Evolutionary conservation across 768 basidiomycete species (phyloP).

Genomic region (Lactifluus piperatus): DNA sequence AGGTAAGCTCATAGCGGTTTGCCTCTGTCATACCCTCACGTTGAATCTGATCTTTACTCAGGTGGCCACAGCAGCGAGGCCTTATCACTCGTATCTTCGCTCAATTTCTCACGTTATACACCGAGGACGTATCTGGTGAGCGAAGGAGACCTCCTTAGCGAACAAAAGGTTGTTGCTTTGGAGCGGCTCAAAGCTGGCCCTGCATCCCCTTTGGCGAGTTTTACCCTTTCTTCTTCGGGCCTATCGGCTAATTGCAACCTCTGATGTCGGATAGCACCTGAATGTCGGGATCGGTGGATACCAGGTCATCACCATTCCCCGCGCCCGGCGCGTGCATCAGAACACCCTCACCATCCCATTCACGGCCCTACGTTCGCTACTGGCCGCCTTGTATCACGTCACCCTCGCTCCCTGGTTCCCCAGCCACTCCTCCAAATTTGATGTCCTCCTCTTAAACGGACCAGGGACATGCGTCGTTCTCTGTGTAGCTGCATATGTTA

Average conservation of each 20-base stretch:
- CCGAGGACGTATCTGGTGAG: slow-evolving; percentile 76
- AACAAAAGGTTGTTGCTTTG: slow-evolving; percentile 54
- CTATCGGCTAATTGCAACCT: not conserved
- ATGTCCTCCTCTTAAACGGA: slow-evolving; percentile 84
- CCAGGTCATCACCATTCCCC: slow-evolving; percentile 61
- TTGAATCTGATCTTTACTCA: slow-evolving; percentile 28
- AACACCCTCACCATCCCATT: slow-evolving; percentile 57
- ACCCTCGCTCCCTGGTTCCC: slow-evolving; percentile 38
- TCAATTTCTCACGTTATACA: slow-evolving; percentile 69
- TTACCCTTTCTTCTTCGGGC: not conserved
- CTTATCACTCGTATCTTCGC: slow-evolving; percentile 54
- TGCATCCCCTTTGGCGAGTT: slow-evolving; percentile 18
- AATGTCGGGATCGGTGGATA: slow-evolving; percentile 27
- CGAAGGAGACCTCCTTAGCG: slow-evolving; percentile 73
- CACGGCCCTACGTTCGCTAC: slow-evolving; percentile 54
- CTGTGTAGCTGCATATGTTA: slow-evolving; percentile 59
- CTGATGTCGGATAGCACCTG: not conserved
- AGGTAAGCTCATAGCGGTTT: slow-evolving; percentile 39
- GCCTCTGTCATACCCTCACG: not conserved
- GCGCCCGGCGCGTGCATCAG: slow-evolving; percentile 85
- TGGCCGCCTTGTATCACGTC: slow-evolving; percentile 52
- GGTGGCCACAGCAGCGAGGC: slow-evolving; percentile 95
- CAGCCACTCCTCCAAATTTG: slow-evolving; percentile 38
- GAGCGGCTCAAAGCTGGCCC: slow-evolving; percentile 38
- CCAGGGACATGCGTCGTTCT: slow-evolving; percentile 89